phyloP scores from a whole-genome alignment of 305 asterid genomes.

The Fraxinus angustifolia region DNA sequence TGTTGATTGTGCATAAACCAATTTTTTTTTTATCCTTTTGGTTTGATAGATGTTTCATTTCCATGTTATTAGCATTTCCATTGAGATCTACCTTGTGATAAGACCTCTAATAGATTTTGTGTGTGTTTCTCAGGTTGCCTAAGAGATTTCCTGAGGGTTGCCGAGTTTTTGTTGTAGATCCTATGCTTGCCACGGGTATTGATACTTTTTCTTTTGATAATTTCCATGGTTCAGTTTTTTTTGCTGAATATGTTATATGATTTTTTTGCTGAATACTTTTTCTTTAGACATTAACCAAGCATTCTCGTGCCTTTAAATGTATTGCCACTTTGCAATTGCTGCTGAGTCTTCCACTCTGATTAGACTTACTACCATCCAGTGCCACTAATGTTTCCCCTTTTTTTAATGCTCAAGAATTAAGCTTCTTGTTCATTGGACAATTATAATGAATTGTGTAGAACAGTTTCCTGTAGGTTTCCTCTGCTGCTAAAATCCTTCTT shows the following conservation, averaged over 20 bases:
- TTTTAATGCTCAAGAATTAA: background rate
- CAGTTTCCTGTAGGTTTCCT: background rate
- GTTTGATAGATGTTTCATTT: conserved; percentile 1
- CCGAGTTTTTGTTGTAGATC: conserved; percentile 79
- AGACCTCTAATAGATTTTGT: conserved; percentile 18
- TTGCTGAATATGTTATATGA: background rate
- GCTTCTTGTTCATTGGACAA: background rate
- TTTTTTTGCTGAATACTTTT: no score
- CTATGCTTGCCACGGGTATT: conserved; percentile 97
- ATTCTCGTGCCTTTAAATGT: background rate
- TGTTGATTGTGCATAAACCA: background rate
- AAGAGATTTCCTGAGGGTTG: conserved; percentile 77
- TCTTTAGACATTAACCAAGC: background rate
- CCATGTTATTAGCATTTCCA: conserved; percentile 1
- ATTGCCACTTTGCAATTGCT: background rate
- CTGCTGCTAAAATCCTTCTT: conserved; percentile 13
- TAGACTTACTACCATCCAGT: background rate
- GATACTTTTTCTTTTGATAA: background rate
- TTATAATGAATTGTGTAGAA: background rate
- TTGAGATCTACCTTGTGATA: conserved; percentile 17
- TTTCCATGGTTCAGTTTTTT: background rate
- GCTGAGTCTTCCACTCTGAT: background rate
- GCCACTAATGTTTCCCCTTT: background rate
- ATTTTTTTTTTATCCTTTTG: conserved; percentile 1
- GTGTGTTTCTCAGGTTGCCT: conserved; percentile 61